Evolutionary conservation across 148 eudicot species (phyloP), one percentile per base, ranked within the genome.

Genomic region (Drosera capensis): DNA sequence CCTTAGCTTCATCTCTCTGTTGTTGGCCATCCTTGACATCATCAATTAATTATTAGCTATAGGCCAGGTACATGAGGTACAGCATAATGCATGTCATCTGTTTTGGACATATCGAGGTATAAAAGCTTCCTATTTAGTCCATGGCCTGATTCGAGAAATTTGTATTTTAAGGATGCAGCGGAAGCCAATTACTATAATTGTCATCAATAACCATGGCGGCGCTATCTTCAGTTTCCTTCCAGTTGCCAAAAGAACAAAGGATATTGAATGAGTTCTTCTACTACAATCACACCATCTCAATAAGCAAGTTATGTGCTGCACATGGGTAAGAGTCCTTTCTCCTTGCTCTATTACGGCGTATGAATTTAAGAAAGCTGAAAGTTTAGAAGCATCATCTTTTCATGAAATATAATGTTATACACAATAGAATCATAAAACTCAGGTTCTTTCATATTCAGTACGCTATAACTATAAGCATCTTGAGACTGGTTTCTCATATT

Each of bases 151-250:
- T 34, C 29, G 7, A 31, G 18, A 26, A 29, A 43, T 14, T 37
- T 44, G 28, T 48, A 12, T 47, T 67, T 57, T 52, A 46, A 92
- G 99, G 82, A 52, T 79, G 55, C 20, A 46, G 44, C 85, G 95
- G 56, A 85, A 79, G 57, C 86, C 86, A n/a, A 71, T 92, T 51
- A 78, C 81, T 13, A 49, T 92, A 46, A 20, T 81, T 54, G 95
- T 92, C 29, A 55, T 79, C 21, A 92, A 92, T 86, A 92, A 92
- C 60, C 90, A 56, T 48, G 99, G 99, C 57, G 99, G 99, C 23
- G 94, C 80, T 24, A 92, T 92, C 64, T 92, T 92, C 69, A 79
- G 90, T 63, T 67, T 85, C 53, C 95, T 92, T 46, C 99, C 99
- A 16, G 58, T 81, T 67, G 99, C 86, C 22, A 66, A 67, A 45